Base-by-base conservation (phyloP, 352 stramenopile species). In the Phytophthora meadii region DNA sequence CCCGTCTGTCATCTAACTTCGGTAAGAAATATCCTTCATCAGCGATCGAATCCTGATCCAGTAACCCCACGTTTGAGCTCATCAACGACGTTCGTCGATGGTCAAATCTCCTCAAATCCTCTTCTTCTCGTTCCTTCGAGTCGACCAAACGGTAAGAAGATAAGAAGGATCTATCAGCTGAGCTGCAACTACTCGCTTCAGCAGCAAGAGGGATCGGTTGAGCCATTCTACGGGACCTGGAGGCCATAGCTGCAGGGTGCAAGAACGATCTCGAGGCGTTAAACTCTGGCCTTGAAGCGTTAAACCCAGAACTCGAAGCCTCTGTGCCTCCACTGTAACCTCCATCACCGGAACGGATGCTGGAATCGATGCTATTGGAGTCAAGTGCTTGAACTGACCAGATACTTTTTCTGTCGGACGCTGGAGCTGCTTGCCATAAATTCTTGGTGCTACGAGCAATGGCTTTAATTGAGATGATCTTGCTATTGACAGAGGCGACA, bases 401-500 rank as follows among this genome's bases (percentile, higher is more conserved):
- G 4, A 45, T 4, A 41, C 50, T 65, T 42, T 45, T 60, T 12
- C 44, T 68, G 17, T 44, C 65, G 46, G 61, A 65, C 14, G 37
- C 40, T 51, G 5, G 50, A 68, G 5, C 39, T 7, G 57, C 12
- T 30, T 71, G 69, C 69, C 64, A 77, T 8, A 70, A 45, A 22
- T 49, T 65, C 14, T 63, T 77, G 25, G 60, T 67, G 25, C 65
- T 68, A 17, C 61, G 52, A n/a, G 57, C 37, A 4, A 90, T 75
- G 5, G 79, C 74, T 54, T 81, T 82, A 53, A 90, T 82, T 3
- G 81, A 90, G 46, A 90, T 86, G 42, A 90, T 69, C 46, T 90
- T 90, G 49, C 52, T 71, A 27, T 30, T 65, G 14, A 62, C 49
- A 22, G 42, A 44, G 12, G 65, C 62, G 37, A 76, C 60, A 28